These are phyloP conservation scores for Acrodontium crateriforme DNA, from an alignment of 2,329 filamentous ascomycete genomes.

Conservation along the genomic window DNA sequence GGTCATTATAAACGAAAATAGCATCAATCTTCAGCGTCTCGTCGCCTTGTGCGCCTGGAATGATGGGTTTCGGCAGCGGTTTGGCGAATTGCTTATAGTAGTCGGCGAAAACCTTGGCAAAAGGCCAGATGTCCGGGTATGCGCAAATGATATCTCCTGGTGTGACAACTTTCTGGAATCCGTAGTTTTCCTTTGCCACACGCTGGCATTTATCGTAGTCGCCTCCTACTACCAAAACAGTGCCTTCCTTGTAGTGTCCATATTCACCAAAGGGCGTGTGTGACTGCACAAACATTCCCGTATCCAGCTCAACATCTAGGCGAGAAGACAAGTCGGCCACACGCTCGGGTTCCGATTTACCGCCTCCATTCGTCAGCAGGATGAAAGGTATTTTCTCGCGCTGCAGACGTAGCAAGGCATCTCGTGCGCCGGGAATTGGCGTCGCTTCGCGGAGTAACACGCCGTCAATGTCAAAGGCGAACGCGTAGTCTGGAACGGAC, in stretches of 20 bases:
- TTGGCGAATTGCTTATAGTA: constrained; percentile 47
- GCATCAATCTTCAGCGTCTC: constrained; percentile 66
- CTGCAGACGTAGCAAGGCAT: constrained; percentile 61
- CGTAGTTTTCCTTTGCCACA: constrained; percentile 54
- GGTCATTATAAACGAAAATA: constrained; percentile 89
- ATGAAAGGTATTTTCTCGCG: constrained; percentile 74
- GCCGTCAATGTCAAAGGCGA: constrained; percentile 60
- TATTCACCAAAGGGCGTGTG: constrained; percentile 79
- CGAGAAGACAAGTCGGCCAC: constrained; percentile 55
- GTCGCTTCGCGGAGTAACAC: constrained; percentile 77
- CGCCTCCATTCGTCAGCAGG: constrained; percentile 88
- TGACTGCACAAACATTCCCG: constrained; percentile 67
- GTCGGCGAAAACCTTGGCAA: constrained; percentile 51
- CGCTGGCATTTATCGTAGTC: constrained; percentile 44
- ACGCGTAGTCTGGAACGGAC: constrained; percentile 12
- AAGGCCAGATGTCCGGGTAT: constrained; percentile 69
- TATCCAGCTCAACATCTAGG: constrained; percentile 50
- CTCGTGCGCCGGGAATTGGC: constrained; percentile 63
- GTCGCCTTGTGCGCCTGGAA: constrained; percentile 23
- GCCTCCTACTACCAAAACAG: constrained; percentile 35
- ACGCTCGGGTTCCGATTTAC: constrained; percentile 63
- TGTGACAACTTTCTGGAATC: constrained; percentile 53
- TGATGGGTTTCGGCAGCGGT: constrained; percentile 41
- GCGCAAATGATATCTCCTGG: constrained; percentile 69
- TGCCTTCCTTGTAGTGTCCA: constrained; percentile 43